Conservation (phyloP, 306 rosid genomes). For the Pyrus betulifolia region DNA sequence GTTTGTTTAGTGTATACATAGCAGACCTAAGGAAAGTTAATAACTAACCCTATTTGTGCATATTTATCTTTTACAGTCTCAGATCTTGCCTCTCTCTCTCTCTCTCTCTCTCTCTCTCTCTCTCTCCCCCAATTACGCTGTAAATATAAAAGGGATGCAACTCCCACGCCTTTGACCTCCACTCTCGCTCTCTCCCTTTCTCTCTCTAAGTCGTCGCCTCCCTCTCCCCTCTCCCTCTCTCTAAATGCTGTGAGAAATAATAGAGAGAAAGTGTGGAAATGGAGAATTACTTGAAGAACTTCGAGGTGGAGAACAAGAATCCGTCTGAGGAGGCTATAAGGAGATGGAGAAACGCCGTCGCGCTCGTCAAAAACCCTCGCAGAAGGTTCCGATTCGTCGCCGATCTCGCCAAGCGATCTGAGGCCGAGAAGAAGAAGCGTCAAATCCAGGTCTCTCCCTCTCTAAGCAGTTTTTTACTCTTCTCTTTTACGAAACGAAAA, state of each 20-base stretch:
- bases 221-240: background rate
- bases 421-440: slow-evolving; percentile 47
- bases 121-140: no score
- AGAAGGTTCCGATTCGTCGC: slow-evolving; percentile 74
- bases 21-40: no score
- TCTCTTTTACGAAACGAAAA: no score
- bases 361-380: slow-evolving; percentile 59
- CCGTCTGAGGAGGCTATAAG: slow-evolving; percentile 42
- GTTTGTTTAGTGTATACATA: no score
- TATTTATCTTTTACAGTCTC: no score
- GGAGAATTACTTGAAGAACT: slow-evolving; percentile 47
- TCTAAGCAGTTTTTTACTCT: no score
- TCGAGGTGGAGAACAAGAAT: slow-evolving; percentile 49
- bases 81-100: no score
- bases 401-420: slow-evolving; percentile 69
- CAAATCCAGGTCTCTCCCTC: slow-evolving; percentile 50
- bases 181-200: background rate
- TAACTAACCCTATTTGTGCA: no score
- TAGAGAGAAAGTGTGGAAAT: slow-evolving; percentile 5
- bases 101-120: no score
- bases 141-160: no score
- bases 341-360: slow-evolving; percentile 77
- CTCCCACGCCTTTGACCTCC: no score
- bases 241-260: background rate
- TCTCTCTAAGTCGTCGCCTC: background rate